A percentile compares a stretch with the other conserved stretches of the same genome.
Evolutionary conservation across 306 rosid species (phyloP).

Genomic region (Astragalus membranaceus): DNA sequence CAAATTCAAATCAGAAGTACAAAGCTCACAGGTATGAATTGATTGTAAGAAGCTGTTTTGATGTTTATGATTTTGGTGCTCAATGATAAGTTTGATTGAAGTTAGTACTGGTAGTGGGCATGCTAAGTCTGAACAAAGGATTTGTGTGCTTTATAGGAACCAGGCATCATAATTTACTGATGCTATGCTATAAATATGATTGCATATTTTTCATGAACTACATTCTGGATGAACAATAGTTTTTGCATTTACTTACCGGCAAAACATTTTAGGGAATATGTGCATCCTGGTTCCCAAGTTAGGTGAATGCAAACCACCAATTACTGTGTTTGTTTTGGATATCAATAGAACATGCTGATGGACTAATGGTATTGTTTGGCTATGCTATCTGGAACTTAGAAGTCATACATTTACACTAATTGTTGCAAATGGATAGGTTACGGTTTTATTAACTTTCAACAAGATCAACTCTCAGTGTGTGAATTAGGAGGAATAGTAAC

Average conservation of each 20-base stretch:
- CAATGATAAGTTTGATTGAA: neutral
- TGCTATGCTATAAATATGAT: neutral
- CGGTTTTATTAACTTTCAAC: too few relatives aligned
- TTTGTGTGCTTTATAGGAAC: neutral
- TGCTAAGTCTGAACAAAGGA: neutral
- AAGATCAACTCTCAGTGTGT: too few relatives aligned
- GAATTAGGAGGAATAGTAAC: too few relatives aligned
- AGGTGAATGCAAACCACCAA: neutral
- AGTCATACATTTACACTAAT: neutral
- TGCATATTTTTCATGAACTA: neutral
- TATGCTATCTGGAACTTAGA: neutral
- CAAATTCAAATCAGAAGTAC: slow-evolving; percentile 86
- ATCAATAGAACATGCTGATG: neutral
- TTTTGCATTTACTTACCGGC: neutral
- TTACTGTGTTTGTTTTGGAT: neutral
- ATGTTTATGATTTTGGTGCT: neutral
- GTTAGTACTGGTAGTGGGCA: neutral
- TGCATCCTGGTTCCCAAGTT: neutral
- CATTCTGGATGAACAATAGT: neutral
- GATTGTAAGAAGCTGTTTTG: neutral
- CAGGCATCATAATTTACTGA: neutral
- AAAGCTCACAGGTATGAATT: slow-evolving; percentile 75
- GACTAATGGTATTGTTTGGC: neutral
- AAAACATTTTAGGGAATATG: neutral
- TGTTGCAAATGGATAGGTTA: too few relatives aligned